These are phyloP conservation scores for Schizopora paradoxa DNA, from an alignment of 1,284 basidiomycete species.

Conservation along the genomic window DNA sequence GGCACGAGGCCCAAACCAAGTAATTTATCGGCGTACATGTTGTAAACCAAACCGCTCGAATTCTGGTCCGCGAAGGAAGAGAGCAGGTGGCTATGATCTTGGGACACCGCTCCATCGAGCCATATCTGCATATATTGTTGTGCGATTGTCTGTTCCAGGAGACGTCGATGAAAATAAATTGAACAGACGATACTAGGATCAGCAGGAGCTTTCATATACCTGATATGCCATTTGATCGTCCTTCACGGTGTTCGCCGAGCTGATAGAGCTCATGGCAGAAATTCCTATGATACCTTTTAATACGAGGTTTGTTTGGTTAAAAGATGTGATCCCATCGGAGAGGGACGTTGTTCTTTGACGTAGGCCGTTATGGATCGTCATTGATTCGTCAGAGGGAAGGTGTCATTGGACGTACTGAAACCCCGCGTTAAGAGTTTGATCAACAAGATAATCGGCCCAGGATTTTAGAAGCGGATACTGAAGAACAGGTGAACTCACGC, in stretches of 20 bases:
- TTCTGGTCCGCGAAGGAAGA: conserved; percentile 26
- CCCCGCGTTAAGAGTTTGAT: conserved; percentile 31
- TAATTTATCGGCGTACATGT: conserved; percentile 41
- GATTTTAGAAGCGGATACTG: conserved; percentile 37
- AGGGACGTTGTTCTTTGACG: neutral
- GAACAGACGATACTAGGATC: neutral
- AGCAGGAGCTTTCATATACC: conserved; percentile 22
- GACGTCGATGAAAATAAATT: neutral
- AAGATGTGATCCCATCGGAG: no score
- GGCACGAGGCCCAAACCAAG: conserved; percentile 27
- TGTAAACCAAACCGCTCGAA: conserved; percentile 40
- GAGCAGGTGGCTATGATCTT: conserved; percentile 22
- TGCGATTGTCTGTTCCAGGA: conserved; percentile 4
- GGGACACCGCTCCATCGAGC: conserved; percentile 14
- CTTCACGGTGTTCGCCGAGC: conserved; percentile 24
- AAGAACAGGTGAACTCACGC: neutral
- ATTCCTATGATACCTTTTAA: conserved; percentile 41
- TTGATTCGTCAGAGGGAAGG: conserved; percentile 8
- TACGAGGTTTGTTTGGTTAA: conserved; percentile 32
- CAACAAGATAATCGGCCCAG: conserved; percentile 36
- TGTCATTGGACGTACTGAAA: conserved; percentile 28
- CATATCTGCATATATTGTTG: conserved; percentile 8
- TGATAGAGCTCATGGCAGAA: conserved; percentile 37
- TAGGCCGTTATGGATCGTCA: conserved; percentile 8
- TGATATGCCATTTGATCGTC: conserved; percentile 22